Evolutionary conservation across 2,329 filamentous ascomycete genomes (phyloP), one percentile per base, ranked within the genome.

Genomic region (Colletotrichum sojae): DNA sequence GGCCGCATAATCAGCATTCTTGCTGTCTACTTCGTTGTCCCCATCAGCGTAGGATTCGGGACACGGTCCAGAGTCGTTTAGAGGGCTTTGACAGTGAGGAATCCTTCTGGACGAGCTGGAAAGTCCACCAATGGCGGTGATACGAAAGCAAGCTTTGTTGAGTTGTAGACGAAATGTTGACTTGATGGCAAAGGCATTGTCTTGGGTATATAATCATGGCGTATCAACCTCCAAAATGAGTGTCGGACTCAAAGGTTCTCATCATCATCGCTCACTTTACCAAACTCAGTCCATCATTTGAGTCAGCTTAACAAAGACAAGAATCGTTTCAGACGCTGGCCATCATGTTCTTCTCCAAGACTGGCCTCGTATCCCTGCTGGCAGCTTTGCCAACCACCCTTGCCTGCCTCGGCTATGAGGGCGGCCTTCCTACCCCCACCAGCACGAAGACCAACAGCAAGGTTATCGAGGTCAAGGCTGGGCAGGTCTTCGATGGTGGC

Each of bases 391-490:
- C 75, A 27, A 59, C 69, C 10, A 69, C 70, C 18, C 67, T 76
- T 25, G 75, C 73, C 18, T 77, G 75, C 55, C 69, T 74, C 6
- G 75, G 74, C 27, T 73, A 74, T 59, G 72, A 73, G 15, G 77
- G 77, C 5, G 77, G 77, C 31, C 59, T 79, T 22, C 77, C 77
- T 39, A 73, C 55, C 48, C 45, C 76, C 4, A 78, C 77, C 12
- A 67, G 67, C 8, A 71, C 72, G 51, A 71, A 74, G 68, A 71
- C 74, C 58, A 78, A 75, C 66, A 77, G 71, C 68, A 73, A 74
- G 5, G 76, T 77, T 54, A 81, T 81, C 39, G 76, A 78, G 67
- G 72, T 79, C 39, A 65, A 59, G 39, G 73, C 75, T n/a, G 75
- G 77, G 4, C 39, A 75, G 54, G 71, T 73, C 2, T 80, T 73